A percentile compares a stretch with the other conserved stretches of the same genome.
Conservation (phyloP, 768 basidiomycete species). For the Cystobasidium ongulense region DNA sequence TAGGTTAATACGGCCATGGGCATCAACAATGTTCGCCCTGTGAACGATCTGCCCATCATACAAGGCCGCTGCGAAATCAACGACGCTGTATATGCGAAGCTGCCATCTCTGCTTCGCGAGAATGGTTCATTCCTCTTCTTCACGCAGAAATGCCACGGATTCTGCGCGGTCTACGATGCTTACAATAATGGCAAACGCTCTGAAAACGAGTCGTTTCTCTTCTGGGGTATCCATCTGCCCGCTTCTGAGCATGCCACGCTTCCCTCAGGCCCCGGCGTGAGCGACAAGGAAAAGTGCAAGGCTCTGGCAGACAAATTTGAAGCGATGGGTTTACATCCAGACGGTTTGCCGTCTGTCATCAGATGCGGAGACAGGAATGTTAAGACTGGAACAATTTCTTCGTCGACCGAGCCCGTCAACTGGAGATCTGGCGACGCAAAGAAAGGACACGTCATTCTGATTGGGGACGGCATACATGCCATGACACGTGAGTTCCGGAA, state of each 20-base stretch:
- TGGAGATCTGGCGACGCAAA: neutral
- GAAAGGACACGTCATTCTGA: neutral
- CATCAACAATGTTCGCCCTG: neutral
- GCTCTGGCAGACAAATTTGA: neutral
- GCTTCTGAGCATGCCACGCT: neutral
- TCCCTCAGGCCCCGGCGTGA: neutral
- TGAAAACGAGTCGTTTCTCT: constrained; percentile 10
- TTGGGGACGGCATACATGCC: constrained; percentile 14
- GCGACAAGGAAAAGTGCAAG: neutral
- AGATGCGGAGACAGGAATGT: neutral
- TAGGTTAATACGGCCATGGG: neutral
- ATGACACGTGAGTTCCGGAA: constrained; percentile 7
- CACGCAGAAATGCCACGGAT: neutral
- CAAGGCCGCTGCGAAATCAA: neutral
- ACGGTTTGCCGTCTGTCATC: neutral
- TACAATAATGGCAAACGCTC: neutral
- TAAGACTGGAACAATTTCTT: neutral
- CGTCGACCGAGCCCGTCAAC: neutral
- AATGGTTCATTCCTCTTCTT: neutral
- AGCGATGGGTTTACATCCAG: neutral
- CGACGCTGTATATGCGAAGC: neutral
- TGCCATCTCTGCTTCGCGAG: neutral
- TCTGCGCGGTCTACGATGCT: neutral
- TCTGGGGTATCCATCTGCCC: neutral
- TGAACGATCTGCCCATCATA: neutral